phyloP scores from a whole-genome alignment of 1,139 yeast genomes.

The Trichomonascaceae sp. region DNA sequence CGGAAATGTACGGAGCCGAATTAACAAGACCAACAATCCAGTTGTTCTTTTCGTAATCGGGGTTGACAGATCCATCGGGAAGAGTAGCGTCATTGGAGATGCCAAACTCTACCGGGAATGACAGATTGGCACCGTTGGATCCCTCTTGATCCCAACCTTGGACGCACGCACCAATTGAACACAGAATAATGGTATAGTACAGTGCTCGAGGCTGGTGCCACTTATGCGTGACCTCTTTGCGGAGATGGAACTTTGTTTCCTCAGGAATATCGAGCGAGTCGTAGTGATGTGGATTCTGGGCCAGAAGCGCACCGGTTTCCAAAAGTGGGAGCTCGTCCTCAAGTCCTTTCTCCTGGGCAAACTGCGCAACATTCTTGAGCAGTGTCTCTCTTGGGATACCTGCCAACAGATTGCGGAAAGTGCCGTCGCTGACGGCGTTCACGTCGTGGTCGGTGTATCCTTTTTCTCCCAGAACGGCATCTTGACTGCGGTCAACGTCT shows the following conservation, averaged over 20 bases:
- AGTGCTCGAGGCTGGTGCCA: conserved; percentile 53
- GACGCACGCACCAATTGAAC: conserved; percentile 79
- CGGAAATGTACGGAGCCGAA: conserved; percentile 68
- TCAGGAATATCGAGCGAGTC: conserved; percentile 39
- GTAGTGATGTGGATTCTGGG: conserved; percentile 11
- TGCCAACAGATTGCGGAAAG: conserved; percentile 10
- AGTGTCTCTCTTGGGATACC: conserved; percentile 9
- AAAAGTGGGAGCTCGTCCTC: conserved; percentile 8
- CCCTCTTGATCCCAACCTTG: conserved; percentile 92
- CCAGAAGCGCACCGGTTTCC: conserved; percentile 13
- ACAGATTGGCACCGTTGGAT: conserved; percentile 67
- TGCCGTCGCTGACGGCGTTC: conserved; percentile 3
- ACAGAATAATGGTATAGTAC: conserved; percentile 50
- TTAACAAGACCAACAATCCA: conserved; percentile 66
- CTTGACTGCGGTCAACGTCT: too few relatives aligned
- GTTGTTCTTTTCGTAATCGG: conserved; percentile 28
- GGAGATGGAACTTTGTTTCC: conserved; percentile 39
- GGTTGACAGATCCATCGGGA: conserved; percentile 3
- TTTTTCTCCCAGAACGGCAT: too few relatives aligned
- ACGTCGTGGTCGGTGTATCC: too few relatives aligned
- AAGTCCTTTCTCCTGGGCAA: conserved; percentile 10
- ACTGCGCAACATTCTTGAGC: conserved; percentile 8
- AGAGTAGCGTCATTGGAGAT: conserved; percentile 23
- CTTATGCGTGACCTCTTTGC: conserved; percentile 41
- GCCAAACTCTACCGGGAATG: conserved; percentile 50